A percentile compares a stretch with the other conserved stretches of the same genome.
Conservation (phyloP, 2,329 filamentous ascomycete genomes). For the Paradendryphiella salina region DNA sequence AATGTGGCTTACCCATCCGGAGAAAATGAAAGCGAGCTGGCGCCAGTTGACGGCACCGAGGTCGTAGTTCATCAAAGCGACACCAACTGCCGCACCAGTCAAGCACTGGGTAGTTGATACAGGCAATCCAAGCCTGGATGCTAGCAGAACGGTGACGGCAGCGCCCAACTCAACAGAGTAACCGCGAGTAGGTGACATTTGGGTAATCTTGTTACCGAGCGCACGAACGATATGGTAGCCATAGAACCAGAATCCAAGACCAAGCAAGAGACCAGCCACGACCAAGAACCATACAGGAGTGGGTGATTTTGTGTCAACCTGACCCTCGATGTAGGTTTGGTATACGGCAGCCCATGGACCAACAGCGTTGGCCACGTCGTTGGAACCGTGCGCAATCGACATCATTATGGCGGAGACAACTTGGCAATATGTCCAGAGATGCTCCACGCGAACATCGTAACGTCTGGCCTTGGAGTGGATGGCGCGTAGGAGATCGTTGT, state of each 20-base stretch:
- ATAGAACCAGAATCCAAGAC: constrained; percentile 63
- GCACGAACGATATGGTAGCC: constrained; percentile 67
- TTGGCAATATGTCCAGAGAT: constrained; percentile 52
- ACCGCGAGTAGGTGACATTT: constrained; percentile 62
- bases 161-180: constrained; percentile 45
- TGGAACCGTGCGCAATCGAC: constrained; percentile 71
- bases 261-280: constrained; percentile 57
- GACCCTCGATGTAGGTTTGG: constrained; percentile 60
- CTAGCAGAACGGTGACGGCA: constrained; percentile 65
- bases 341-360: constrained; percentile 65
- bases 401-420: constrained; percentile 65
- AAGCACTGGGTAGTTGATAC: constrained; percentile 66
- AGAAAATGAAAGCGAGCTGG: constrained; percentile 49
- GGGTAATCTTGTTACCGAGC: constrained; percentile 63
- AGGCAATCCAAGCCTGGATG: constrained; percentile 63
- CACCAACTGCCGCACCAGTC: constrained; percentile 30
- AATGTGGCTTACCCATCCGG: constrained; percentile 5
- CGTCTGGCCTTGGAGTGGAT: constrained; percentile 50
- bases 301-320: constrained; percentile 50
- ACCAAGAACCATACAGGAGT: constrained; percentile 65
- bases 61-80: constrained; percentile 38
- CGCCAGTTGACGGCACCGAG: constrained; percentile 49
- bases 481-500: constrained; percentile 45
- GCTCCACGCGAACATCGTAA: constrained; percentile 54
- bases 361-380: constrained; percentile 63